Evolutionary conservation across 2,329 filamentous ascomycete genomes (phyloP), one percentile per base, ranked within the genome.

Genomic region (Pseudocercospora fuligena): DNA sequence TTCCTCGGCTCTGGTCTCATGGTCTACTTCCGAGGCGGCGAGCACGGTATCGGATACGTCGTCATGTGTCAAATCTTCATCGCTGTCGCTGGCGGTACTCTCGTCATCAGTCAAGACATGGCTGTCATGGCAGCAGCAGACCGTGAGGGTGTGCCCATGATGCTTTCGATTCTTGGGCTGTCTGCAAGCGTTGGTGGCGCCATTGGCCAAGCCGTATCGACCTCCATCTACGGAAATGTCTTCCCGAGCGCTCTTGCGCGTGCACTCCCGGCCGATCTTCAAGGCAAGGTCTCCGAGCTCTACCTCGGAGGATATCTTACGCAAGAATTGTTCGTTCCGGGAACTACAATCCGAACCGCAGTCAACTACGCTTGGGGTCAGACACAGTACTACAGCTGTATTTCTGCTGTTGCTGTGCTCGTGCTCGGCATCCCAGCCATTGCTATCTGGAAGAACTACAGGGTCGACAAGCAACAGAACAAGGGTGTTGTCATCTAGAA

Each of bases 31-130:
- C 73, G 78, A 16, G 71, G 73, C 23, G 68, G 69, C 19, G 78
- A 80, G 40, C 76, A 77, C 11, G 76, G 80, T 25, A 81, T 87
- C 25, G 79, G 82, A 36, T 86, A 83, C 75, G 74, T 87, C 8
- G 76, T 87, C 64, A 83, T 86, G 81, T 85, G 83, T 66, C 85
- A 87, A 71, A 82, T 87, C 64, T 82, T 88, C 69, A 84, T 87
- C 62, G 85, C 86, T 19, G 80, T 86, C 66, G 81, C 81, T 12
- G 85, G 85, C 12, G 83, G 83, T 61, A 85, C 84, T 25, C 79
- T 87, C 11, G 82, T 87, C 29, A 82, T 87, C 67, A 81, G 82
- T 63, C 79, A 86, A 69, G 84, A 89, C 66, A 84, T 90, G 70
- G 85, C 86, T 5, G 83, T 89, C 47, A 85, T 89, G 76, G 81